Base-by-base conservation (phyloP, 768 basidiomycete genomes). In the Xerocomellus amylosporus region DNA sequence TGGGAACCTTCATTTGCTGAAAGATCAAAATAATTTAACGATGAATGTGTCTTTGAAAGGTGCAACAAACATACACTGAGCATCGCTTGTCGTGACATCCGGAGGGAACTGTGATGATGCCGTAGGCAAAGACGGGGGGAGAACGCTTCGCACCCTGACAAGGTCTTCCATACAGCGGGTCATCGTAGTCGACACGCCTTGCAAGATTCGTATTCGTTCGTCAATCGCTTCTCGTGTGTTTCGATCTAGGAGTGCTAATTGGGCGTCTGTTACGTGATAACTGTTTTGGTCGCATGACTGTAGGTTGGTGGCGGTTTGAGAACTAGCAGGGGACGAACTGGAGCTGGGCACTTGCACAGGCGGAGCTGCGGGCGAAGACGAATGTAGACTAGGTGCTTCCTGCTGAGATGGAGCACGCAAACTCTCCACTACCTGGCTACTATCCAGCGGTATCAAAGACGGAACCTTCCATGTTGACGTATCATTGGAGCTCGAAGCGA, bases 171-270 rank as follows among this genome's bases (percentile, higher is more conserved):
- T 79, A 62, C 91, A 86, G 19, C 79, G 77, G 65, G 82, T 83
- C n/a, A 93, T 75, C 4, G 85, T 80, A 36, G 76, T 76, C 37
- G 92, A 90, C 37, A 95, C 87, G 17, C 84, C 80, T 71, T 93
- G 86, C 36, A 98, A 73, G 37, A 92, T 79, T 40, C 84, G 78
- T 56, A 98, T 71, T 51, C 92, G 81, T 62, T 93, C 91, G 59
- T 94, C 90, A 46, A 97, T 88, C 7, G 88, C 87, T 59, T 90
- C 88, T 50, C 89, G 76, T 26, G 90, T 91, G 37, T 86, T 65
- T 26, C 63, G 73, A 58, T 93, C 89, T 70, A 93, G 72, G 19
- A 77, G 71, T 17, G 78, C 73, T 13, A 93, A 74, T 61, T 92
- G 88, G 38, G 81, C 80, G 15, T 84, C 82, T 6, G 63, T 56